Base-by-base conservation (phyloP, 495 filamentous ascomycete species). In the Penicillium argentinense region DNA sequence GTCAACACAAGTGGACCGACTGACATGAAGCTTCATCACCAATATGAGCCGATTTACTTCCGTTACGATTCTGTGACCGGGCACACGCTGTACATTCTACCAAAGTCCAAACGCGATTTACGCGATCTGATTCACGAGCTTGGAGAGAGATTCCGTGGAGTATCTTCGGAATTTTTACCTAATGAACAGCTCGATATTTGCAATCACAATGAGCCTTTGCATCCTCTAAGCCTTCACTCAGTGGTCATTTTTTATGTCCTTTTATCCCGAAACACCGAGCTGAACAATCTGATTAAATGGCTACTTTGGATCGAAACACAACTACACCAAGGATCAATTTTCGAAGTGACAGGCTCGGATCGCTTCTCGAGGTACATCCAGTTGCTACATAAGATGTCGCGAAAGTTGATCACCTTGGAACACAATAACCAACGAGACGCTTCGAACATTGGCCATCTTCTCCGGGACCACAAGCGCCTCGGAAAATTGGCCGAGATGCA, bases 301-400 rank as follows among this genome's bases (percentile, higher is more conserved):
- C 19, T 57, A 22, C 39, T 57, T 5, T 57, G 49, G 54, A 57
- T 53, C n/a, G 54, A 57, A 34, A 55, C 47, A 0, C 52, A 55
- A 33, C 48, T 55, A 11, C 49, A 55, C 23, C 52, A 42, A 21
- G 52, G 52, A n/a, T 55, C 52, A 13, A 36, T 55, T 1, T 55
- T 55, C 22, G 46, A 55, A 28, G 39, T 45, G n/a, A 50, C 52
- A 4, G 45, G 40, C 13, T 55, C 52, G 8, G 52, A 55, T 11
- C 37, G 47, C 8, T 55, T 55, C 42, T 50, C 41, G 6, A 37
- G 42, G 5, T 55, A 55, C 25, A 51, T 55, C 7, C 47, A 55
- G 18, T 37, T 50, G 21, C 44, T 49, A 17, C 47, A 55, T 22
- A 50, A 55, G 30, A 36, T 50, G 28, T 55, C 52, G 3, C 46